Base-by-base conservation (phyloP, 768 basidiomycete species). In the Tylopilus sp. region DNA sequence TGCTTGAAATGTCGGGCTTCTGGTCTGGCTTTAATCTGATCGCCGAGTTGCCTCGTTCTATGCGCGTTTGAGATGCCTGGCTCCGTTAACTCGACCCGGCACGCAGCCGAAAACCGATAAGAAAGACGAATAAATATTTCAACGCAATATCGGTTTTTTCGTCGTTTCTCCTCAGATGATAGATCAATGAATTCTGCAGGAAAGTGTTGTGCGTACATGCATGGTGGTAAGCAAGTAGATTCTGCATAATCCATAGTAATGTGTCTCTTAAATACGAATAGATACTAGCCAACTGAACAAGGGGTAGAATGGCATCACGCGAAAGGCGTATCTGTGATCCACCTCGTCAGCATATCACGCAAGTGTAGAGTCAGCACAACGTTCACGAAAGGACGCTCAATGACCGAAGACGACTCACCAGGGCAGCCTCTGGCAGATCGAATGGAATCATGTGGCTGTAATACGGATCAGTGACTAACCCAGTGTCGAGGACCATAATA, bases 371-470 rank as follows among this genome's bases (percentile, higher is more conserved):
- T 52, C 11, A 39, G 43, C 15, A n/a, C 12, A 22, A 31, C 8
- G 15, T 50, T 45, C 28, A 18, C 33, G 4, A 15, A 18, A 22
- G 2, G 43, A 40, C 9, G 25, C n/a, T 6, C 13, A 12, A 3
- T 26, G 2, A 31, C 1, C 2, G 9, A 8, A 26, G 36, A 51
- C 6, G 26, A 64, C 83, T 44, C 60, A 86, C 91, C 65, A 92
- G 72, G 40, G 92, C 82, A 36, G 85, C 93, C 61, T 90, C 88
- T 1, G 93, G 88, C 63, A 95, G 91, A 69, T 98, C 91, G 62
- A 78, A 85, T 5, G 93, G 92, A 8, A 91, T 90, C 91, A 93
- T 88, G 66, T 92, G 90, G 31, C 89, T 90, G 58, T 6, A 52
- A 54, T 55, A 40, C 33, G 3, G 4, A 44, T 64, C 38, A 64